Evolutionary conservation across 371 early-diverging fungal species (phyloP), one percentile per base, ranked within the genome.

Genomic region (Coemansia sp.): DNA sequence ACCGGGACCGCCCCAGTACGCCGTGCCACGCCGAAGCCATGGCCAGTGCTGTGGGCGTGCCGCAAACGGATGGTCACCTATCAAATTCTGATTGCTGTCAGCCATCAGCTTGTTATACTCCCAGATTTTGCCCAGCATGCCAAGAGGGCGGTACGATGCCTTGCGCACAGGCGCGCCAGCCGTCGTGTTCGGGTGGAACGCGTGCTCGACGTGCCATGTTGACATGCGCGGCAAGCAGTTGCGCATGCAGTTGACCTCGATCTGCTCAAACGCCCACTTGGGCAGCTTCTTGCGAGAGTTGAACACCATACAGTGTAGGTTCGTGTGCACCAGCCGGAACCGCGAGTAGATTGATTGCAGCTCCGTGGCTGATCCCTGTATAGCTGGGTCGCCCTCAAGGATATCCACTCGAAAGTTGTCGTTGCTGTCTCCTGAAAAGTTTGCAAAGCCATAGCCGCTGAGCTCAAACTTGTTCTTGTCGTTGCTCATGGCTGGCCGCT

Each of bases 221-320:
- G 87, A 82, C 67, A 85, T 89, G 8, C 84, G 81, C 8, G 81
- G 80, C 51, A 70, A 68, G n/a, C 88, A 88, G 61, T 85, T 86
- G 28, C 83, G 78, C 63, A 91, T 88, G 70, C 93, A 93, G 23
- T 88, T 91, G 24, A 96, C 91, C 77, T 99, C 98, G 63, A 91
- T 92, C 82, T 99, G 99, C n/a, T 85, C 86, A 82, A 90, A 98
- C 6, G 92, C 99, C 99, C 99, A 99, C n/a, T 90, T 89, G 12
- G 99, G 99, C 39, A 96, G 82, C 80, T 89, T 88, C 26, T 88
- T 85, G 12, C 72, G 71, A 58, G 88, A 90, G 15, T 94, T 91
- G 73, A 87, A 92, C 53, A 96, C 81, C 55, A 87, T 88, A 80
- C 88, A 94, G 44, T 77, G 70, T 70, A 87, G 86, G 64, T 88